phyloP scores from a whole-genome alignment of 1,284 basidiomycete genomes.

The Microbotryum saponariae region DNA sequence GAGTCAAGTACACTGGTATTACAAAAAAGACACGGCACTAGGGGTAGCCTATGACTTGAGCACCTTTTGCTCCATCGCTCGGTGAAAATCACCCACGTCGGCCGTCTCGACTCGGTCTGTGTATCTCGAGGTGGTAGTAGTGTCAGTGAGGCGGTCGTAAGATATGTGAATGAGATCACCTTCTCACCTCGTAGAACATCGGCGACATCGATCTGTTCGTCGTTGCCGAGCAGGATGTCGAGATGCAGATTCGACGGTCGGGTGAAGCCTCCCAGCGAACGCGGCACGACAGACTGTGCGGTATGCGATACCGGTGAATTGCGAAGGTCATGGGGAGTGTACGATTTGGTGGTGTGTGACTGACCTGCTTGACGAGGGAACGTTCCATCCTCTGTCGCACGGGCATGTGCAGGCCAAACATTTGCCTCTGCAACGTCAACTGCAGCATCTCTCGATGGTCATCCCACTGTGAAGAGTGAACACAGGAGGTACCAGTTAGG shows the following conservation, averaged over 20 bases:
- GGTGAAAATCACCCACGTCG: constrained; percentile 25
- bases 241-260: constrained; percentile 59
- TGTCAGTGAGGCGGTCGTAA: not conserved
- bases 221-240: constrained; percentile 83
- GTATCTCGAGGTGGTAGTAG: not conserved
- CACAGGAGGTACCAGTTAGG: not conserved
- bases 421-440: constrained; percentile 73
- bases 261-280: constrained; percentile 15
- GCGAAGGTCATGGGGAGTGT: not conserved
- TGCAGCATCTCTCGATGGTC: constrained; percentile 82
- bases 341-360: constrained; percentile 35
- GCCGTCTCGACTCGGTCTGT: constrained; percentile 14
- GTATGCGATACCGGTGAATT: not conserved
- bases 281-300: not conserved
- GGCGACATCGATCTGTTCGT: constrained; percentile 64
- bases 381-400: constrained; percentile 88
- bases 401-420: constrained; percentile 80
- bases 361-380: constrained; percentile 68
- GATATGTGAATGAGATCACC: too few relatives aligned
- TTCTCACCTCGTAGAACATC: constrained; percentile 55
- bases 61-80: constrained; percentile 28
- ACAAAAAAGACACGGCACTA: too few relatives aligned
- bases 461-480: constrained; percentile 65
- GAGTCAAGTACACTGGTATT: too few relatives aligned
- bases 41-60: not conserved